Evolutionary conservation across 352 stramenopile species (phyloP).

Genomic region (Pythium rhizo-oryzae): DNA sequence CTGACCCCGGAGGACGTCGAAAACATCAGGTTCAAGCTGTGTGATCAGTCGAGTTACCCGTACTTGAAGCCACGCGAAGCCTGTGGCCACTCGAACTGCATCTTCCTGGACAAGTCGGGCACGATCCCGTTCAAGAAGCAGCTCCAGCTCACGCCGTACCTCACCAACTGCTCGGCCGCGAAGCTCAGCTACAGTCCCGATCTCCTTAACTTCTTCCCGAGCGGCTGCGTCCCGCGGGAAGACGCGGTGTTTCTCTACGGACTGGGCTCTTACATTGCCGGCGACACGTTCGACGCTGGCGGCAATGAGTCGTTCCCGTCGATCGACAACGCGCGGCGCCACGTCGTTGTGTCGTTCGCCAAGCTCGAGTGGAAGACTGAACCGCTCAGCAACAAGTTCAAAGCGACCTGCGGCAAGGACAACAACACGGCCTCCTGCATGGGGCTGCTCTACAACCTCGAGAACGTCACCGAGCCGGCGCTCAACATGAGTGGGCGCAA

Average conservation of each 20-base stretch:
- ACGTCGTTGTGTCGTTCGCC: constrained; percentile 14
- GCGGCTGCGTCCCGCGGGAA: constrained; percentile 22
- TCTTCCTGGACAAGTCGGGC: constrained; percentile 42
- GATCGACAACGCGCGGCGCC: constrained; percentile 10
- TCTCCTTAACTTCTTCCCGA: constrained; percentile 33
- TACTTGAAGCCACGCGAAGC: constrained; percentile 30
- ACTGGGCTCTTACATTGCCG: constrained; percentile 28
- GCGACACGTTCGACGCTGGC: constrained; percentile 22
- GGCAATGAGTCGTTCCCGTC: not conserved
- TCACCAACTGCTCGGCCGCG: constrained; percentile 36
- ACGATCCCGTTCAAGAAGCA: constrained; percentile 40
- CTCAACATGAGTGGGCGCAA: not conserved
- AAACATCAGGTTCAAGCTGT: constrained; percentile 17
- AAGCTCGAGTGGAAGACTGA: constrained; percentile 21
- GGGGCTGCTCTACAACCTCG: constrained; percentile 12
- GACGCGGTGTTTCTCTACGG: constrained; percentile 41
- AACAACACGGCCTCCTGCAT: not conserved
- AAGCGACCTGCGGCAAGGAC: constrained; percentile 7
- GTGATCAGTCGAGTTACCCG: constrained; percentile 36
- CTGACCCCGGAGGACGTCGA: not conserved
- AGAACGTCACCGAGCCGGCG: constrained; percentile 10
- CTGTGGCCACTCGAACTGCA: constrained; percentile 37
- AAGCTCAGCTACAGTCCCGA: constrained; percentile 41
- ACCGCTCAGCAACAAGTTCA: constrained; percentile 9
- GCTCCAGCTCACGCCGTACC: constrained; percentile 39